Base-by-base conservation (phyloP, 352 stramenopile species). In the Globisporangium splendens region DNA sequence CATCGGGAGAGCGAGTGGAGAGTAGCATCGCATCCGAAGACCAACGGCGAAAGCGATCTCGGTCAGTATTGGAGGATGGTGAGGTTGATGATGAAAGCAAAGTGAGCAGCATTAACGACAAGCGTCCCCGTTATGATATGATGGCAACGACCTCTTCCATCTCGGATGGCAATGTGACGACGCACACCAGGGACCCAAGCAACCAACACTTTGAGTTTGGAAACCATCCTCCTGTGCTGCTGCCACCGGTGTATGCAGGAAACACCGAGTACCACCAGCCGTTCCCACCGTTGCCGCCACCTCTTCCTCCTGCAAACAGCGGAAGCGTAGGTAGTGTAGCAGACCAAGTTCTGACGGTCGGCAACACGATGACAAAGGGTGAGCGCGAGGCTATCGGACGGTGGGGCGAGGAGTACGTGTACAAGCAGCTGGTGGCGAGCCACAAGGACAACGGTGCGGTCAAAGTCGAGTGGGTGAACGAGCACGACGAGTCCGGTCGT, bases 381-480 rank as follows among this genome's bases (percentile, higher is more conserved):
- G 83, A 92, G 47, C 78, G 82, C 56, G 59, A 74, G 44, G 86
- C 78, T 35, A 89, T 93, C 55, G 86, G 86, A n/a, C 81, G 86
- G 10, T 92, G 81, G 78, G 83, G 86, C 38, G 86, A 95, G 54
- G 72, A 88, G 46, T 91, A 91, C 60, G 86, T 95, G 8, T 93
- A 77, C 50, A 71, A 92, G 48, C 81, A 93, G 59, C 59, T 95
- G 15, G 61, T 68, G 21, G 68, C 75, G 28, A 69, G 72, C 33
- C 72, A 89, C 48, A 68, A 67, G 11, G 68, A 66, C 28, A 55
- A 66, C 0, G 61, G 24, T 0, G 71, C 77, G 42, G 68, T 80
- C 14, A 60, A 54, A 3, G 52, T 89, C 51, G 70, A 73, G 54
- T 95, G 86, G 86, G 66, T 95, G 28, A 95, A 95, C 56, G 66